Evolutionary conservation across 345 rosid genomes (phyloP).

Genomic region (Cochlearia excelsa): DNA sequence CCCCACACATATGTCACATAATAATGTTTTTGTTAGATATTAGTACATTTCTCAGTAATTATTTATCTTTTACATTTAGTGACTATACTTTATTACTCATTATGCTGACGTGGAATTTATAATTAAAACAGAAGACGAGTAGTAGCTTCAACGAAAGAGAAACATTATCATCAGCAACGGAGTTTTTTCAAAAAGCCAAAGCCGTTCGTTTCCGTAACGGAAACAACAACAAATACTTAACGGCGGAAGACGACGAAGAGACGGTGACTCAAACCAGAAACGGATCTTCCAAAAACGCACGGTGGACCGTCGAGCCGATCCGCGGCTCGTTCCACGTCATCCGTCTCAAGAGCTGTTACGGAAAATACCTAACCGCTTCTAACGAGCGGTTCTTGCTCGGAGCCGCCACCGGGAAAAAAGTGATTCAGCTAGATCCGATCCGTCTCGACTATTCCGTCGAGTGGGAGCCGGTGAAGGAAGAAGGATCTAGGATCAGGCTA

Average conservation of each 20-base stretch:
- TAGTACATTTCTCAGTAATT: background rate
- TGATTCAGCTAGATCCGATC: constrained; percentile 48
- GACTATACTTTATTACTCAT: too few relatives aligned
- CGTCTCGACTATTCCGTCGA: constrained; percentile 56
- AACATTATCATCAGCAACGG: constrained; percentile 47
- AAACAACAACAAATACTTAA: constrained; percentile 63
- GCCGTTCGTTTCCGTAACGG: constrained; percentile 68
- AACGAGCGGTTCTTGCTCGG: constrained; percentile 74
- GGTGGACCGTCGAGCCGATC: constrained; percentile 69
- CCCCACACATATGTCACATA: background rate
- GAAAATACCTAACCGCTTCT: constrained; percentile 79
- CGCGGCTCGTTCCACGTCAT: constrained; percentile 47
- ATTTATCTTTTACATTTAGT: too few relatives aligned
- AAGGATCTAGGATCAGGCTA: constrained; percentile 51
- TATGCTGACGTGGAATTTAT: constrained; percentile 25
- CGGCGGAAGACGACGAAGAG: constrained; percentile 74
- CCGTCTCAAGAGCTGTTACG: constrained; percentile 67
- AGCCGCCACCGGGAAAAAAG: constrained; percentile 64
- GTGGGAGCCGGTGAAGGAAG: constrained; percentile 75
- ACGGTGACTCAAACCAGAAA: constrained; percentile 56
- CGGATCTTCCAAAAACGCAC: constrained; percentile 60
- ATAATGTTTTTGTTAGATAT: background rate
- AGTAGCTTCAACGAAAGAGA: constrained; percentile 23
- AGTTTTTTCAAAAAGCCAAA: constrained; percentile 68
- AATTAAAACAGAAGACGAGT: constrained; percentile 19